Percentiles rank a stretch among this genome's conserved stretches.
These are phyloP conservation scores for Cytospora piceae DNA, from an alignment of 2,329 filamentous ascomycete species.

Conservation along the genomic window DNA sequence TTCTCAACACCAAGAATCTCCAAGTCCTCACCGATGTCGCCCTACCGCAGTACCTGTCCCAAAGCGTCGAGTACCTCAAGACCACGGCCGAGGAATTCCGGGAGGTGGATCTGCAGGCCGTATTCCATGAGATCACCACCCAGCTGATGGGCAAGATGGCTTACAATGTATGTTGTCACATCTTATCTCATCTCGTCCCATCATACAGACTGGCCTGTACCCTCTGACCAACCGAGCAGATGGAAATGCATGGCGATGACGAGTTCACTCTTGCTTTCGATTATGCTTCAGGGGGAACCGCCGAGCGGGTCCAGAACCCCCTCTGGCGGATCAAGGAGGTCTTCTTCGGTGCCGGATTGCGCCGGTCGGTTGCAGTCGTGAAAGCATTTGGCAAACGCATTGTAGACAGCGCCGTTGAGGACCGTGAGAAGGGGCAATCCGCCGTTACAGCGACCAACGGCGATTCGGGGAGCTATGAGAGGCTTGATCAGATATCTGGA, in stretches of 20 bases:
- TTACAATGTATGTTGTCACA: slow-evolving; percentile 52
- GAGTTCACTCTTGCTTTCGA: slow-evolving; percentile 66
- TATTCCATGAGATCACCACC: slow-evolving; percentile 67
- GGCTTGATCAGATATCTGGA: slow-evolving; percentile 51
- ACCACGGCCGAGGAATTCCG: slow-evolving; percentile 34
- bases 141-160: slow-evolving; percentile 70
- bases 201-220: background rate
- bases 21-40: slow-evolving; percentile 60
- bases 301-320: slow-evolving; percentile 67
- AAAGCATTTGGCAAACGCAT: slow-evolving; percentile 61
- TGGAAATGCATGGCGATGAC: slow-evolving; percentile 67
- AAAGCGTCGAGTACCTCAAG: slow-evolving; percentile 47
- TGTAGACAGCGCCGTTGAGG: slow-evolving; percentile 56
- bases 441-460: background rate
- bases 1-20: slow-evolving; percentile 62
- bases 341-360: slow-evolving; percentile 52
- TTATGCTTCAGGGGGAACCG: slow-evolving; percentile 62
- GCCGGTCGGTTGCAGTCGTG: slow-evolving; percentile 53
- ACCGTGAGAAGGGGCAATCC: slow-evolving; percentile 37
- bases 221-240: slow-evolving; percentile 41
- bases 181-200: background rate
- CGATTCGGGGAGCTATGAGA: slow-evolving; percentile 31
- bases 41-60: slow-evolving; percentile 57
- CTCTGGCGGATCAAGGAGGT: slow-evolving; percentile 63
- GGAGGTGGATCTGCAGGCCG: slow-evolving; percentile 59